phyloP scores from a whole-genome alignment of 805 yeast species.

The Lipomyces starkeyi region DNA sequence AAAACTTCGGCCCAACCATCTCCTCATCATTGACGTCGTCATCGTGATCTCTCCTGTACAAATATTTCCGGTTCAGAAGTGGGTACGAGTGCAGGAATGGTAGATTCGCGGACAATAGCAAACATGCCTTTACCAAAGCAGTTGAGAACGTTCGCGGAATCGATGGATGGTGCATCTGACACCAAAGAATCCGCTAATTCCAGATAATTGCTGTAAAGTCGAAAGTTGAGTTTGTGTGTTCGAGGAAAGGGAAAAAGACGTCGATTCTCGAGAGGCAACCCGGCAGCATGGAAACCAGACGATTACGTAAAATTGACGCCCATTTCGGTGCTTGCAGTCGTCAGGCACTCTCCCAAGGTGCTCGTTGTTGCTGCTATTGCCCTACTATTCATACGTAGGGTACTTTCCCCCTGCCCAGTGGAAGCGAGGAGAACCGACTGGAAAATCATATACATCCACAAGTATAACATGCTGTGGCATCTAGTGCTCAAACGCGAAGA shows the following conservation, averaged over 20 bases:
- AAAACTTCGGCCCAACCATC: constrained; percentile 38
- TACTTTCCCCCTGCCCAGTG: not conserved
- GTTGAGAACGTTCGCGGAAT: constrained; percentile 23
- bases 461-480: not conserved
- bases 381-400: not conserved
- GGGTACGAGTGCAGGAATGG: constrained; percentile 8
- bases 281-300: too few species aligned
- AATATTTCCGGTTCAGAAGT: not conserved
- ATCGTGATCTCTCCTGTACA: constrained; percentile 13
- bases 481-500: not conserved
- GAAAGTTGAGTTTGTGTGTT: not conserved
- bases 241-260: not conserved
- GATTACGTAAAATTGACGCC: not conserved
- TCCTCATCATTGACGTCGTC: constrained; percentile 38
- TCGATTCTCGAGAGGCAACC: not conserved
- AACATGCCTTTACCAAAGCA: constrained; percentile 29
- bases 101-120: constrained; percentile 29
- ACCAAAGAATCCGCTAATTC: not conserved
- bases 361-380: not conserved
- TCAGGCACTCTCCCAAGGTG: too few species aligned
- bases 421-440: too few species aligned
- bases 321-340: not conserved
- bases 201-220: not conserved
- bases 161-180: constrained; percentile 29
- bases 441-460: not conserved